These are phyloP conservation scores for Rhododendron griersonianum DNA, from an alignment of 148 eudicot genomes.

Conservation along the genomic window DNA sequence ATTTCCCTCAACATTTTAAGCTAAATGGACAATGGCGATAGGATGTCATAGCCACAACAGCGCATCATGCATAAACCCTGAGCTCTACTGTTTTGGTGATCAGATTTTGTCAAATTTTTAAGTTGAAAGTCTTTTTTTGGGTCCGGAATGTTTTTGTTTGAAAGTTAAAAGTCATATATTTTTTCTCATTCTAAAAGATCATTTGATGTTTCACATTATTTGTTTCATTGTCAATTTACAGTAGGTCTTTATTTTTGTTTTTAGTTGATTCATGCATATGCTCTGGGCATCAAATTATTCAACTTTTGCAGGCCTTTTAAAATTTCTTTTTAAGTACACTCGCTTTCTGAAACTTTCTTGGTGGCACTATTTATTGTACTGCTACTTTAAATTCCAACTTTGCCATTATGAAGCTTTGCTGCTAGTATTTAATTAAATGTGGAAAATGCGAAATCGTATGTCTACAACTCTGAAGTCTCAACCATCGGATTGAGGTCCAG, in stretches of 20 bases:
- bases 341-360: not conserved
- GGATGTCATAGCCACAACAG: not conserved
- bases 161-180: not conserved
- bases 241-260: not conserved
- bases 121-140: not conserved
- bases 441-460: not conserved
- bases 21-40: not conserved
- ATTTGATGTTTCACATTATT: not conserved
- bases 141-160: not conserved
- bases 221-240: not conserved
- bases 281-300: not conserved
- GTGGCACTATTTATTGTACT: not conserved
- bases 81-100: not conserved
- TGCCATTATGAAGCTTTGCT: not conserved
- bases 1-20: not conserved
- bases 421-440: not conserved
- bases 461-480: not conserved
- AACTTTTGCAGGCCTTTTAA: not conserved
- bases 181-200: not conserved
- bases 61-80: not conserved
- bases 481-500: too few species aligned
- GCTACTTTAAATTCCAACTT: constrained; percentile 7
- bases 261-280: not conserved
- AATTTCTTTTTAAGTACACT: not conserved
- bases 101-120: not conserved